phyloP scores from a whole-genome alignment of 768 basidiomycete genomes.

The Rhodotorula babjevae region DNA sequence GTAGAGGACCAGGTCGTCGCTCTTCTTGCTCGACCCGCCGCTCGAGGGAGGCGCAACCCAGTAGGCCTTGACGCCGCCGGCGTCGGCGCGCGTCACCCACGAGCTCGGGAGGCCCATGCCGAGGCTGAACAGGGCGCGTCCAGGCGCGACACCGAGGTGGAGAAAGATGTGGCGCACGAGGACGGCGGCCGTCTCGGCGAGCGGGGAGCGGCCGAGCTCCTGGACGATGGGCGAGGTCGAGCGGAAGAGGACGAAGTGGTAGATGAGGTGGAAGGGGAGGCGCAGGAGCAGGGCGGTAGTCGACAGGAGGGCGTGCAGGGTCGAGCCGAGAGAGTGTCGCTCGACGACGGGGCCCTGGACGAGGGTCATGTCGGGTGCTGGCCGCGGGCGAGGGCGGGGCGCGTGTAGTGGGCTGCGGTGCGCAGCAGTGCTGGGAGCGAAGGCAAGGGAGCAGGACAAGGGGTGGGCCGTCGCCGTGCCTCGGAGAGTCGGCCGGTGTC shows the following conservation, averaged over 20 bases:
- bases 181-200: background rate
- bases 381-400: background rate
- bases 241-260: constrained; percentile 17
- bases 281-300: background rate
- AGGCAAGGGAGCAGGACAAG: no score
- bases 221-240: background rate
- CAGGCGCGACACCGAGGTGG: background rate
- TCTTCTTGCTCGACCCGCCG: constrained; percentile 9
- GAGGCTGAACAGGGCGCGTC: background rate
- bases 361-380: background rate
- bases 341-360: background rate
- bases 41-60: constrained; percentile 26
- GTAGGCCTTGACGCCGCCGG: constrained; percentile 9
- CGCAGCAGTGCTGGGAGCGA: no score
- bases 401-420: no score
- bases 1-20: constrained; percentile 21
- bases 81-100: constrained; percentile 9
- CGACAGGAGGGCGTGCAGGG: constrained; percentile 1
- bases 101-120: background rate
- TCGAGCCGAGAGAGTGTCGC: background rate
- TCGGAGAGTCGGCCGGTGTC: no score
- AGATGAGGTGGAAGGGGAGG: constrained; percentile 17
- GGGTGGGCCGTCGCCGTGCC: no score
- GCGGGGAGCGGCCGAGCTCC: background rate
- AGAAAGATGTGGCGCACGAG: background rate